phyloP scores from a whole-genome alignment of 768 basidiomycete species.

The Xerocomellus intermedius region DNA sequence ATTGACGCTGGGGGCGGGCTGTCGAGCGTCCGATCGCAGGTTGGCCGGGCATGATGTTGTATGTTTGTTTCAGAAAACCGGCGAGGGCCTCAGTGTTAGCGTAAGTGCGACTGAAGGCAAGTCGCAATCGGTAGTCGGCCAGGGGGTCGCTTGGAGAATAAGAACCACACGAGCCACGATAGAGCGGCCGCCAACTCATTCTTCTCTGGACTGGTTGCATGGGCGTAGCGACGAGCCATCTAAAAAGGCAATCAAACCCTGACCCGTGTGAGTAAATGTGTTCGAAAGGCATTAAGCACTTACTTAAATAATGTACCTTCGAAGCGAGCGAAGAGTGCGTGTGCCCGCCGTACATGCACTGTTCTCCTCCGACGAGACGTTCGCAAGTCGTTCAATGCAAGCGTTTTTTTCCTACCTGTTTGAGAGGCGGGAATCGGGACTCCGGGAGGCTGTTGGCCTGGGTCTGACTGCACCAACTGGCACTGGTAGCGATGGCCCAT shows the following conservation, averaged over 20 bases:
- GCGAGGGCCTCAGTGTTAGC: neutral
- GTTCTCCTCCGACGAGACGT: neutral
- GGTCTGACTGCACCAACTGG: neutral
- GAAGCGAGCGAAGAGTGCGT: neutral
- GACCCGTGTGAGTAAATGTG: neutral
- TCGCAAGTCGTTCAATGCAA: neutral
- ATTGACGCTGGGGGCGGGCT: conserved; percentile 4
- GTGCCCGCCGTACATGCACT: neutral
- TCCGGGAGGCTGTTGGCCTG: neutral
- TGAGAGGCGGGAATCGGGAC: neutral
- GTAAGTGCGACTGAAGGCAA: neutral
- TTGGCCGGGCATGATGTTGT: neutral
- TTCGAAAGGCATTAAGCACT: neutral
- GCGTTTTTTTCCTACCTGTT: neutral
- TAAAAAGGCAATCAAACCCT: neutral
- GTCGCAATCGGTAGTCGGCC: neutral
- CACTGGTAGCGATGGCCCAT: neutral
- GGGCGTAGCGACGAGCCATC: neutral
- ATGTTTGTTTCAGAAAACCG: neutral
- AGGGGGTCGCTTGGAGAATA: neutral
- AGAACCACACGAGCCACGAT: neutral
- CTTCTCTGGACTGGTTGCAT: neutral
- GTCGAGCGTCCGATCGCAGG: conserved; percentile 2
- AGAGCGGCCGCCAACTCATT: neutral
- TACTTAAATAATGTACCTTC: neutral